Evolutionary conservation across 176 grass and related monocot species (phyloP), one percentile per base, ranked within the genome.

Genomic region (Aegilops speltoides): DNA sequence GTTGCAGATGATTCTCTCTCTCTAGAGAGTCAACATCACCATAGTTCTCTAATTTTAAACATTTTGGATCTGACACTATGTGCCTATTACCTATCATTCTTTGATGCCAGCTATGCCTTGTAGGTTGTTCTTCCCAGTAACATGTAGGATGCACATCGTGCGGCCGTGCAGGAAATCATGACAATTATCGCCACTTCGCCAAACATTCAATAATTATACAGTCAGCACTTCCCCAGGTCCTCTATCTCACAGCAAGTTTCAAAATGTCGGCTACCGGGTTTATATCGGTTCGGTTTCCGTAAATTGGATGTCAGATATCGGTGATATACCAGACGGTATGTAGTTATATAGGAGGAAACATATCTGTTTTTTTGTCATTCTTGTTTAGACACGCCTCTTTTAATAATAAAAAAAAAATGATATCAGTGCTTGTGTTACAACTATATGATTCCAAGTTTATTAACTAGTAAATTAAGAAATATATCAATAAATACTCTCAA

Each of bases 71-170:
- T 36, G 50, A 16, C 71, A 60, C 45, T 45, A 73, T 73, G 71
- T 73, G 68, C 24, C 6, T 73, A n/a, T 80, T 41, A 56, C 17
- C 40, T n/a, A 85, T 74, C 57, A 89, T 69, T 67, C 26, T 28
- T 70, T 3, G 6, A 16, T 70, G 36, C 6, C 22, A 84, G 52
- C 61, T 52, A 68, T 32, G 14, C 32, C 66, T 66, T 48, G 46
- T 67, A 80, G 59, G 15, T 12, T 81, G 8, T 85, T 76, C 20
- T 36, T 60, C 41, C 6, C 7, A 59, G 34, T 43, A 67, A 57
- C 46, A 33, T 82, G 36, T 77, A 78, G 37, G 72, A 82, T 77
- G 22, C 37, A 16, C 25, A 86, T 54, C 22, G 46, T 26, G 23
- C 31, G 6, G 13, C 45, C 13, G 24, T 74, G 45, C 12, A 83